Base-by-base conservation (phyloP, 2,329 filamentous ascomycete species). In the Ophiostoma perfectum region DNA sequence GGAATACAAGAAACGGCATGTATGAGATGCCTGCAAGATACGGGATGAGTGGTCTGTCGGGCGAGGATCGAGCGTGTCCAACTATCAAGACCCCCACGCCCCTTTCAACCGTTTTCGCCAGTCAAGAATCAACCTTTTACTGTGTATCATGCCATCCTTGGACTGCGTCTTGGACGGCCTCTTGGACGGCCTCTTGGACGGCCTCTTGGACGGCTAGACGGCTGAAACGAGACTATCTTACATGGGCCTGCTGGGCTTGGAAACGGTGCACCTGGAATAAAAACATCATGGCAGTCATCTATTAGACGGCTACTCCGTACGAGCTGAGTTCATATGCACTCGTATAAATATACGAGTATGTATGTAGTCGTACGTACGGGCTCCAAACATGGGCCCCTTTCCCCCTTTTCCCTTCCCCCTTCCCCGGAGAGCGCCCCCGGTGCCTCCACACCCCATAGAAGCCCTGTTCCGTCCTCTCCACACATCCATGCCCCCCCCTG, bases 391-490 rank as follows among this genome's bases (percentile, higher is more conserved):
- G 49, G 49, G 11, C 55, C 55, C 55, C 55, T 60, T 38, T 60
- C 55, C 55, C 52, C 55, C 18, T 55, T 12, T 7, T 6, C 55
- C 55, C 52, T 27, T 14, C 16, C 18, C 55, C 55, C 27, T 60
- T 60, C 55, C 55, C 55, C 55, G 55, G 55, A 60, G 55, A 38
- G 55, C 55, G 14, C n/a, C 55, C 55, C 55, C 55, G 55, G 55
- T 38, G 38, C 55, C 55, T 60, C 55, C 27, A 18, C 55, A 60
- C 55, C 38, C 55, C 55, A 60, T 60, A 60, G 12, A 60, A 38
- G 55, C 55, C 27, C 55, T 55, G 49, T 55, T 55, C 49, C 49
- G 49, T 18, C 27, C 49, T 55, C 49, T 55, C 49, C 49, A 55
- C 18, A 55, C 18, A 55, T 16, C 55, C 49, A 38, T 27, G 38